Evolutionary conservation across 805 yeast genomes (phyloP).

Genomic region (Lipomyces oligophaga): DNA sequence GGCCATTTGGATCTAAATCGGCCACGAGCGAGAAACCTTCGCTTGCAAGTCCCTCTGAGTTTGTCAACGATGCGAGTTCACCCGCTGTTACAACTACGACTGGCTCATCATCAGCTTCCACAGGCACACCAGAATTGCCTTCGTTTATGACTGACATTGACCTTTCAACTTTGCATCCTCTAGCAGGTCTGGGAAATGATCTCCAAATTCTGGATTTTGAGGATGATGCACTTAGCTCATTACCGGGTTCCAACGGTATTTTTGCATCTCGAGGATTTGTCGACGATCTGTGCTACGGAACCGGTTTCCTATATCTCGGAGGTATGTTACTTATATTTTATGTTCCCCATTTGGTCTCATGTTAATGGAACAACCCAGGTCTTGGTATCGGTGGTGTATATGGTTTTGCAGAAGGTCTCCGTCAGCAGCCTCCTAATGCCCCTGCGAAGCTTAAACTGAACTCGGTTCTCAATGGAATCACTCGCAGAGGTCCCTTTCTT

Average conservation of each 20-base stretch:
- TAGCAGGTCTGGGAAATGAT: slow-evolving; percentile 30
- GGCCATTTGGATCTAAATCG: slow-evolving; percentile 21
- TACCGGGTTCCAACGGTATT: slow-evolving; percentile 85
- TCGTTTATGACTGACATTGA: slow-evolving; percentile 23
- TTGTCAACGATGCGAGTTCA: too few species aligned
- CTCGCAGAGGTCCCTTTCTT: slow-evolving; percentile 91
- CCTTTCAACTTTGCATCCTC: slow-evolving; percentile 28
- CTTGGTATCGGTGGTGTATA: slow-evolving; percentile 85
- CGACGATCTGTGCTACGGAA: slow-evolving; percentile 95
- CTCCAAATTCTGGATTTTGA: slow-evolving; percentile 88
- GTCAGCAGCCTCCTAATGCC: slow-evolving; percentile 67
- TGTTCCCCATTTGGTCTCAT: background rate
- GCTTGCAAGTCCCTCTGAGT: too few species aligned
- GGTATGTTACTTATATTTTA: slow-evolving; percentile 25
- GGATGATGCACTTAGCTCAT: slow-evolving; percentile 66
- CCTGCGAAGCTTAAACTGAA: slow-evolving; percentile 80
- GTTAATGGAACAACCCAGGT: slow-evolving; percentile 40
- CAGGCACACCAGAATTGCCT: slow-evolving; percentile 6
- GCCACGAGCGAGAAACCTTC: too few species aligned
- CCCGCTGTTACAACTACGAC: too few species aligned
- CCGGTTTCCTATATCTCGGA: slow-evolving; percentile 86
- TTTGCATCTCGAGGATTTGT: slow-evolving; percentile 97
- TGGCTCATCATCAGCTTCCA: too few species aligned
- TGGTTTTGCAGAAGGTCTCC: slow-evolving; percentile 84
- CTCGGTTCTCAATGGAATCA: slow-evolving; percentile 84